These are phyloP conservation scores for Candida sp. DNA, from an alignment of 1,139 yeast genomes.

Conservation along the genomic window DNA sequence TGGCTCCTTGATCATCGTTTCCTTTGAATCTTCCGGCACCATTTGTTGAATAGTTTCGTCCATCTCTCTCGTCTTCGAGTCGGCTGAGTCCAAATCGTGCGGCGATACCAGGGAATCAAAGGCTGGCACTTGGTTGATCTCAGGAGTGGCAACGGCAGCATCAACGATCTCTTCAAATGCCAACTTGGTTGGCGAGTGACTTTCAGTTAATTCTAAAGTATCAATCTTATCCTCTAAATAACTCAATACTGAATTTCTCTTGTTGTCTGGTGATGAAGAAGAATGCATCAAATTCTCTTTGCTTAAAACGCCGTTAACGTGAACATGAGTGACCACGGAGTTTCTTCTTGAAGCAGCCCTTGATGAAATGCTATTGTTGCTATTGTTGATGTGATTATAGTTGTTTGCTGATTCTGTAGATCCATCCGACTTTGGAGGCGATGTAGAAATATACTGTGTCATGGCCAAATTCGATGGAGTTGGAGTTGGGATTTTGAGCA, in stretches of 20 bases:
- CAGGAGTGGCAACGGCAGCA: conserved; percentile 24
- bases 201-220: conserved; percentile 38
- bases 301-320: conserved; percentile 53
- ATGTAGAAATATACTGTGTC: conserved; percentile 40
- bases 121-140: conserved; percentile 32
- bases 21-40: conserved; percentile 10
- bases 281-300: conserved; percentile 26
- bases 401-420: conserved; percentile 6
- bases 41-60: conserved; percentile 6
- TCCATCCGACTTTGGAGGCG: conserved; percentile 33
- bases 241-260: conserved; percentile 47
- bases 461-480: conserved; percentile 39
- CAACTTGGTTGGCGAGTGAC: conserved; percentile 13
- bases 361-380: not conserved
- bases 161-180: conserved; percentile 7
- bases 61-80: conserved; percentile 1
- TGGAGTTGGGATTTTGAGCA: conserved; percentile 38
- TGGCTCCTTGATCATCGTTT: conserved; percentile 6
- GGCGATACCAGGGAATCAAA: conserved; percentile 22
- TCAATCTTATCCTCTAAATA: conserved; percentile 54
- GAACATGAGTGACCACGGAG: conserved; percentile 48
- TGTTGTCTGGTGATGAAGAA: conserved; percentile 22
- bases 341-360: conserved; percentile 34
- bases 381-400: not conserved
- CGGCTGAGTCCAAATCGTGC: not conserved